phyloP scores from a whole-genome alignment of 2,329 filamentous ascomycete genomes.

The Botrytis fabae region DNA sequence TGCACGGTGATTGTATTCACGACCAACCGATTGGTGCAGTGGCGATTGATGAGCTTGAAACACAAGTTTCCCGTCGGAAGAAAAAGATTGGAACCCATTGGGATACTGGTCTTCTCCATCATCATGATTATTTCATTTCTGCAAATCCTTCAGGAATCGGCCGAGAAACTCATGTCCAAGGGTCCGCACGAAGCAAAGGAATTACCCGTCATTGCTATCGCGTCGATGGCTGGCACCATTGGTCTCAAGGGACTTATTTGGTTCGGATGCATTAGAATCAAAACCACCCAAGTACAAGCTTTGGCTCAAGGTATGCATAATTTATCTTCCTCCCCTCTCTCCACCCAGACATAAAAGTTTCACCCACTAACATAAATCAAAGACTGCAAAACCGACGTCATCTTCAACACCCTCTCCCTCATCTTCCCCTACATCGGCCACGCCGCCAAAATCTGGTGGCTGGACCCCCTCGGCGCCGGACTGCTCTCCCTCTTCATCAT shows the following conservation, averaged over 20 bases:
- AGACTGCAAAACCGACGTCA: slow-evolving; percentile 62
- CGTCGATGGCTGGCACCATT: slow-evolving; percentile 55
- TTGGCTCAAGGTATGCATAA: slow-evolving; percentile 49
- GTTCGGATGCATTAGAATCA: slow-evolving; percentile 56
- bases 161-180: slow-evolving; percentile 52
- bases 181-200: slow-evolving; percentile 45
- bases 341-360: not conserved
- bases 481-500: slow-evolving; percentile 65
- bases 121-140: slow-evolving; percentile 63
- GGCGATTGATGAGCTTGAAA: slow-evolving; percentile 52
- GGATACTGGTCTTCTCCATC: slow-evolving; percentile 60
- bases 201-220: slow-evolving; percentile 54
- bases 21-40: slow-evolving; percentile 57
- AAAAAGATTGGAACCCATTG: slow-evolving; percentile 56
- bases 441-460: slow-evolving; percentile 60
- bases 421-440: slow-evolving; percentile 61
- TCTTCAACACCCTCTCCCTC: slow-evolving; percentile 61
- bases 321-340: not conserved
- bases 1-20: slow-evolving; percentile 60
- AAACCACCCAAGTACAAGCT: slow-evolving; percentile 61
- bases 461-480: slow-evolving; percentile 59
- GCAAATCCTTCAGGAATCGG: slow-evolving; percentile 59
- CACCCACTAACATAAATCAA: not conserved
- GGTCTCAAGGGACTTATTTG: slow-evolving; percentile 59
- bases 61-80: slow-evolving; percentile 57